phyloP scores from a whole-genome alignment of 148 eudicot species.

The Dianthus caryophyllus region DNA sequence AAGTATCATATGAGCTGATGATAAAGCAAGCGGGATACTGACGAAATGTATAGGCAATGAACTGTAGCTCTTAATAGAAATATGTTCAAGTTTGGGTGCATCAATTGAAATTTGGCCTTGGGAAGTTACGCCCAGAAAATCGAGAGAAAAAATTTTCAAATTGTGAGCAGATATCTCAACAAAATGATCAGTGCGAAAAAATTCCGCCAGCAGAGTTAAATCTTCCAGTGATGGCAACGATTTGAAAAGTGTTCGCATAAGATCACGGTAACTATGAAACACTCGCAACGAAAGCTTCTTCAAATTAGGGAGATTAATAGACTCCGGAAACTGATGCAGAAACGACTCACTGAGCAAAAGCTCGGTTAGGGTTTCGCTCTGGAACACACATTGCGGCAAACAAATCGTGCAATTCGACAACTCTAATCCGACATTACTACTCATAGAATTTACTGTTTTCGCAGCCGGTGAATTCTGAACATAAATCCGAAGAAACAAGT shows the following conservation, averaged over 20 bases:
- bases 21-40: neutral
- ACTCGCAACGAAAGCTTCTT: neutral
- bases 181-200: neutral
- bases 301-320: constrained; percentile 8
- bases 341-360: neutral
- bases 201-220: neutral
- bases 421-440: neutral
- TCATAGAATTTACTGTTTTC: too few species aligned
- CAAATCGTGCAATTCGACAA: neutral
- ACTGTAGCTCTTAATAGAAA: neutral
- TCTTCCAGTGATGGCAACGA: constrained; percentile 9
- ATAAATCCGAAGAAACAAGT: neutral
- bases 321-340: neutral
- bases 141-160: neutral
- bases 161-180: neutral
- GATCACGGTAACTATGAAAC: neutral
- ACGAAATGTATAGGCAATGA: neutral
- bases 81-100: neutral
- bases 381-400: neutral
- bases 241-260: neutral
- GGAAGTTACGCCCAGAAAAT: neutral
- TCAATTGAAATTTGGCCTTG: neutral
- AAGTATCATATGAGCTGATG: neutral
- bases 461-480: neutral
- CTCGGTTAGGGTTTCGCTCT: neutral